Evolutionary conservation across 2,329 filamentous ascomycete species (phyloP).

Genomic region (Fusarium sp.): DNA sequence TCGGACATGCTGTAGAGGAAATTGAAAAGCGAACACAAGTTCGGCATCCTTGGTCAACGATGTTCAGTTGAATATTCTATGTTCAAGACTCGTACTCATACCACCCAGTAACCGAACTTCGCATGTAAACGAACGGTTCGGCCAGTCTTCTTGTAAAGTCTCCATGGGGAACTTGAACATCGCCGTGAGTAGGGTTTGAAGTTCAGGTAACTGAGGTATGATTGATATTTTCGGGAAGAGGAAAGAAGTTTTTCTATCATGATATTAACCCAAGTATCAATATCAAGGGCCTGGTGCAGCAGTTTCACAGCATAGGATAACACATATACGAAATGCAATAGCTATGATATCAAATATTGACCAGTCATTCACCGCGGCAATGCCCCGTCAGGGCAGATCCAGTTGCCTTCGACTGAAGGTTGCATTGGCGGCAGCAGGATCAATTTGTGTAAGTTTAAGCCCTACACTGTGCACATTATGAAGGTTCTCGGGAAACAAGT

Average conservation of each 20-base stretch:
- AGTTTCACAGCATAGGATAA: not conserved
- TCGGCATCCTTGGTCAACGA: not conserved
- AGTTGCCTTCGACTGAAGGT: not conserved
- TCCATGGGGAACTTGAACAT: not conserved
- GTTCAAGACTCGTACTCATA: not conserved
- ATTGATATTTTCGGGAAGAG: not conserved
- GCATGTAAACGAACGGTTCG: not conserved
- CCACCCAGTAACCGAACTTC: not conserved
- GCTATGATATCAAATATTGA: not conserved
- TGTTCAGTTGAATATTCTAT: not conserved
- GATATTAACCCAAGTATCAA: not conserved
- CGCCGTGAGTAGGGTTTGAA: not conserved
- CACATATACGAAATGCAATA: conserved; percentile 4
- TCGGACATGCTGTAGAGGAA: not conserved
- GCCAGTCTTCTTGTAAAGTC: not conserved
- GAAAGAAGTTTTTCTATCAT: not conserved
- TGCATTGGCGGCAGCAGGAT: not conserved
- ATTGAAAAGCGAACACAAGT: not conserved
- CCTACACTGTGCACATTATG: not conserved
- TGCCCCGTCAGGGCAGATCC: not conserved
- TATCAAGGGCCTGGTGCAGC: not conserved
- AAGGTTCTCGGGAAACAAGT: not conserved
- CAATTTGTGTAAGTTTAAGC: not conserved
- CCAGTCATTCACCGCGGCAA: no score
- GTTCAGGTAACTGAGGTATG: not conserved